Evolutionary conservation across 768 basidiomycete species (phyloP), one percentile per base, ranked within the genome.

Genomic region (Russula virescens): DNA sequence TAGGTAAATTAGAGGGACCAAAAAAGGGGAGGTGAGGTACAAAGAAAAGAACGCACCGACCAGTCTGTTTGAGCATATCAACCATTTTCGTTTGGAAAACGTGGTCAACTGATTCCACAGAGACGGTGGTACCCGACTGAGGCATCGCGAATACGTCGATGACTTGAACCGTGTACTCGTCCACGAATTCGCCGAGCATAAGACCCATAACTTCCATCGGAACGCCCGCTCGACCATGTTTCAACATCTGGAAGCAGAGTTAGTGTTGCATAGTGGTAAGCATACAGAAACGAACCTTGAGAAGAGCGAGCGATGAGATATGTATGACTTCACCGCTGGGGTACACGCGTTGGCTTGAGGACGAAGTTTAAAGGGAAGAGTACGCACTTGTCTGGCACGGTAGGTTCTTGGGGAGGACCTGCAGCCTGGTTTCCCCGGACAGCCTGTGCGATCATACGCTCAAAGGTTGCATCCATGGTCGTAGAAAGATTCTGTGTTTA

Each of bases 121-220:
- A 94, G 47, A 98, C 96, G 0, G 93, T 95, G 19, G 96, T 98
- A 65, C 96, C 96, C 18, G 92, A 94, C 70, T 98, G 96, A 50
- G 96, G 96, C 96, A 98, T 98, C 49, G 96, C 96, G 70, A 98
- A 98, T 64, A 98, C 96, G 72, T 98, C 96, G 73, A 95, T 88
- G 47, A 94, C 89, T 75, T 94, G 88, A 50, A 96, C 86, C 5
- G 89, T 89, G 79, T 96, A 96, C 72, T 98, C 97, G 78, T 99
- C 97, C 51, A 98, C 92, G 68, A 98, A 98, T 73, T 97, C 94
- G 16, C 96, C 95, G 25, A 98, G 81, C 92, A 98, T 95, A 43
- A 94, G 84, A 64, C 92, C 91, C 96, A 99, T 98, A 68, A 98
- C 96, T 77, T 99, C 97, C 91, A 98, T 94, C 10, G 97, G 97